These are phyloP conservation scores for Fusarium sp. DNA, from an alignment of 2,329 filamentous ascomycete species.

Conservation along the genomic window DNA sequence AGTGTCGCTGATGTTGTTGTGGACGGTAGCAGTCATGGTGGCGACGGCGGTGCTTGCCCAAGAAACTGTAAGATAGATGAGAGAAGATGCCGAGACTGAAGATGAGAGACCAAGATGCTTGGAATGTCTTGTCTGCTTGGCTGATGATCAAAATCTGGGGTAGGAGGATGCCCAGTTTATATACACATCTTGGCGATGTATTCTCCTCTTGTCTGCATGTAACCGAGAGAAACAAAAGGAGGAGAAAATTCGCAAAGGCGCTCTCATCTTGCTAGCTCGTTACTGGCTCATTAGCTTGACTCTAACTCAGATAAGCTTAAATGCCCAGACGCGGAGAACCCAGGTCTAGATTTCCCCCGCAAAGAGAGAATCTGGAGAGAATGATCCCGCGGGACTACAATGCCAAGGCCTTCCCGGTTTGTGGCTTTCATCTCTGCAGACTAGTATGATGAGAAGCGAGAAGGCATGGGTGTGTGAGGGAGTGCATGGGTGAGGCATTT, in stretches of 20 bases:
- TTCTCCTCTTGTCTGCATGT: not conserved
- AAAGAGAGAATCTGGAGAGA: not conserved
- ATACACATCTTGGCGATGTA: constrained; percentile 1
- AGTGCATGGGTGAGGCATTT: not conserved
- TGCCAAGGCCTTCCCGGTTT: constrained; percentile 8
- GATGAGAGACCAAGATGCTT: not conserved
- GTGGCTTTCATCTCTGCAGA: not conserved
- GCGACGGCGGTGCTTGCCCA: no score
- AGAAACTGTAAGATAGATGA: not conserved
- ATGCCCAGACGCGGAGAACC: constrained; percentile 8
- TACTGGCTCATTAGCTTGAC: not conserved
- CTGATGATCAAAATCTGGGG: not conserved
- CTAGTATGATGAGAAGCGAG: not conserved
- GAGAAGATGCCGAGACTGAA: not conserved
- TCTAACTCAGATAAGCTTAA: constrained; percentile 9
- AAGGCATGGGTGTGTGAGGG: not conserved
- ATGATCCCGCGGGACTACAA: not conserved
- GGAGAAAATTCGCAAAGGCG: not conserved
- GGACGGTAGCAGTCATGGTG: constrained; percentile 11
- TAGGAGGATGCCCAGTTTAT: constrained; percentile 1
- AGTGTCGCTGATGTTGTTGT: constrained; percentile 3
- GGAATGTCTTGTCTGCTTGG: not conserved
- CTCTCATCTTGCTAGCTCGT: not conserved
- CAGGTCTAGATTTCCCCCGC: not conserved
- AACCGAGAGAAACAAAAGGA: not conserved